Base-by-base conservation (phyloP, 179 eudicot genomes). In the Corrigiola litoralis region DNA sequence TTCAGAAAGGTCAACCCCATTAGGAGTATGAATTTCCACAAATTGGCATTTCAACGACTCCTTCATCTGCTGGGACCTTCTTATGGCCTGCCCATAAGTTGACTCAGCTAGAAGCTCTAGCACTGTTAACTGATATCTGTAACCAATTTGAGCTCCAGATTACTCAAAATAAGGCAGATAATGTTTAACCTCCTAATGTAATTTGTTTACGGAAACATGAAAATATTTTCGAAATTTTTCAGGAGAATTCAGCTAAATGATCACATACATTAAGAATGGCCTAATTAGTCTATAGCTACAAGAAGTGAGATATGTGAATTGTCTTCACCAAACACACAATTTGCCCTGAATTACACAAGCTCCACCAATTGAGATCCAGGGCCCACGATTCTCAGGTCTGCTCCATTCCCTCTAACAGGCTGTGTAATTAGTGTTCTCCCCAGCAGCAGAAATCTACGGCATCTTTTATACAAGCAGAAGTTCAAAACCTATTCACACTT, bases 61-160 rank as follows among this genome's bases (percentile, higher is more conserved):
- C 67, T 82, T 80, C 64, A 74, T 70, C 68, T 68, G 80, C 66
- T 80, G 82, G 58, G 88, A 76, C 50, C 81, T 76, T 69, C 79
- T 79, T 45, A 56, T 33, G 34, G 58, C 61, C 70, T 79, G 60
- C 60, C 76, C 83, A 61, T 77, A 73, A 29, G 65, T 58, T 71
- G 99, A 81, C 73, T 83, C 79, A 36, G 80, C 77, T 65, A 94
- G 89, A 75, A 88, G 92, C 89, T 94, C 96, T 58, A 94, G 69
- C 25, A 80, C 90, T 52, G 38, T 72, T 36, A 78, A 59, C 80
- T 94, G 99, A 79, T 94, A 94, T 73, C 99, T 90, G 86, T 72
- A 75, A 72, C 63, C 63, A 75, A 61, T 28, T 52, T 32, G 52
- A 48, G 56, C 33, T 46, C 58, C 45, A 61, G 11, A 52, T 74